Conservation (phyloP, 768 basidiomycete species). For the Pholiota conissans region DNA sequence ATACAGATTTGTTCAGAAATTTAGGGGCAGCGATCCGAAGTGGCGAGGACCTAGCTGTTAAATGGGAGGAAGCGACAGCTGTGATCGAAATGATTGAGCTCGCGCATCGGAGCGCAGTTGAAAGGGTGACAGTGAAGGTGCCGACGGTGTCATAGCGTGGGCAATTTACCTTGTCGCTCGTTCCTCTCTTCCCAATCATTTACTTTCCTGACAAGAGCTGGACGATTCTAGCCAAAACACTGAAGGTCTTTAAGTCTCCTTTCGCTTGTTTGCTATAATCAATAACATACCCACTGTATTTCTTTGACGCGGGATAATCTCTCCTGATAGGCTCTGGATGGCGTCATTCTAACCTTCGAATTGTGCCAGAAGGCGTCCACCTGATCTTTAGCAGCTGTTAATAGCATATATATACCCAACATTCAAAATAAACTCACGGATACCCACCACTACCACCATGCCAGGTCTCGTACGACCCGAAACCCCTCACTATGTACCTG, state of each 20-base stretch:
- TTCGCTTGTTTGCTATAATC: too few species aligned
- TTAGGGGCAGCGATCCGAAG: conserved; percentile 62
- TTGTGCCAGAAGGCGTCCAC: neutral
- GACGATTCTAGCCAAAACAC: too few species aligned
- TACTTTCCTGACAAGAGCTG: too few species aligned
- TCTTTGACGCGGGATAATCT: neutral
- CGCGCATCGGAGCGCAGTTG: conserved; percentile 63
- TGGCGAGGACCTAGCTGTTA: conserved; percentile 55
- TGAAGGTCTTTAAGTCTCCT: too few species aligned
- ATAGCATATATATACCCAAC: neutral
- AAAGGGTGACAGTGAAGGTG: conserved; percentile 45
- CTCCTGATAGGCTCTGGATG: conserved; percentile 4
- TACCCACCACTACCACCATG: conserved; percentile 5
- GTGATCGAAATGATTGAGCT: conserved; percentile 81
- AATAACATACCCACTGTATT: too few species aligned
- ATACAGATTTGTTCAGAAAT: conserved; percentile 63
- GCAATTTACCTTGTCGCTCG: too few species aligned
- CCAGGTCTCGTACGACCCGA: conserved; percentile 13
- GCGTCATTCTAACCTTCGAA: neutral
- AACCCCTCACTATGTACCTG: conserved; percentile 20
- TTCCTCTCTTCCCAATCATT: too few species aligned
- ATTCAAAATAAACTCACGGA: neutral
- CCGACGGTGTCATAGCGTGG: too few species aligned
- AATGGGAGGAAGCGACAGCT: conserved; percentile 70
- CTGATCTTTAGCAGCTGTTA: neutral